Conservation (phyloP, 352 stramenopile genomes). For the Phytophthora pinifolia region DNA sequence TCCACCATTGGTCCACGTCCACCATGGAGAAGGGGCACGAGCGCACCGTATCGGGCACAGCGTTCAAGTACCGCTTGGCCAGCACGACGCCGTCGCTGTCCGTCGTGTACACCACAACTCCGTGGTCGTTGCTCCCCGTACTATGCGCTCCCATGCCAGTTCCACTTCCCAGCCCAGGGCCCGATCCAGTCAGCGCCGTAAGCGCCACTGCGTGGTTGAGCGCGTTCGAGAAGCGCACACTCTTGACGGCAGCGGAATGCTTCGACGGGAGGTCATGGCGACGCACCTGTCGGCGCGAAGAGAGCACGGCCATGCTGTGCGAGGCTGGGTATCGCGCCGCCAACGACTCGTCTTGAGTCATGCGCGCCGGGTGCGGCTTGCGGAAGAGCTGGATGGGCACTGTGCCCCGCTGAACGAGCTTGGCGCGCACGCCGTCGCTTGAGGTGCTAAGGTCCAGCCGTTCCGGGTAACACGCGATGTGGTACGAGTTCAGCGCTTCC, state of each 20-base stretch:
- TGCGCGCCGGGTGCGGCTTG: conserved; percentile 64
- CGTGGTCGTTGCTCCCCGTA: conserved; percentile 51
- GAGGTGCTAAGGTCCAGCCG: conserved; percentile 66
- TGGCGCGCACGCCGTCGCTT: conserved; percentile 54
- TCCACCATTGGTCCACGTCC: conserved; percentile 88
- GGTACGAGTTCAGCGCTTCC: conserved; percentile 93
- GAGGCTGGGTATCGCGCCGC: conserved; percentile 73
- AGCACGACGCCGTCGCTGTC: conserved; percentile 77
- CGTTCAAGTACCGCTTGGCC: conserved; percentile 77
- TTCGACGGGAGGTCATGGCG: conserved; percentile 78
- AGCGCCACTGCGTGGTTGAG: conserved; percentile 62
- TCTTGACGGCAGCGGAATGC: conserved; percentile 64
- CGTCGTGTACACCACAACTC: conserved; percentile 79
- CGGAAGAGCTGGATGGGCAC: conserved; percentile 79
- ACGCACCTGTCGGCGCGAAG: conserved; percentile 77
- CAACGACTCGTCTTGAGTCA: conserved; percentile 78
- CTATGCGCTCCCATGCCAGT: conserved; percentile 75
- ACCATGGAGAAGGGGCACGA: conserved; percentile 78
- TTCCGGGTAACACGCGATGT: conserved; percentile 81
- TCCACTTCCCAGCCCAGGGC: conserved; percentile 61
- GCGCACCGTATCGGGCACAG: conserved; percentile 62
- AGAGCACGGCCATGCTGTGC: conserved; percentile 70
- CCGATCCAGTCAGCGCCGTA: conserved; percentile 38
- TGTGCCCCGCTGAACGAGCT: conserved; percentile 74
- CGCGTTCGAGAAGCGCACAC: conserved; percentile 78